Conservation (phyloP, 2,329 filamentous ascomycete genomes). For the Didymella pomorum region DNA sequence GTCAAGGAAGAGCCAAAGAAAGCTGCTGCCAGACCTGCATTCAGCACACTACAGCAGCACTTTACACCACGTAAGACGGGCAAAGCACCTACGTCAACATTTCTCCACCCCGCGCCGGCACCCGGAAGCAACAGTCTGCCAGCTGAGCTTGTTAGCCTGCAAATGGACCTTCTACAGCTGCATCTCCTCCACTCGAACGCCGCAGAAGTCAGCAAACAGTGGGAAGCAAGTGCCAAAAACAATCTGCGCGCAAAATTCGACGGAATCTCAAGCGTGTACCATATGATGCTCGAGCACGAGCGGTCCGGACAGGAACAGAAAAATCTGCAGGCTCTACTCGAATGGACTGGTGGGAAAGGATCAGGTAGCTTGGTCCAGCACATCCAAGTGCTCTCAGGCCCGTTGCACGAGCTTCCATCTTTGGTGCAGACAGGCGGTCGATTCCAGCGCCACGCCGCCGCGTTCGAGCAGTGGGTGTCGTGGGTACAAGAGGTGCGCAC, state of each 20-base stretch:
- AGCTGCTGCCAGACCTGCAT: constrained; percentile 39
- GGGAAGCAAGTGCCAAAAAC: constrained; percentile 46
- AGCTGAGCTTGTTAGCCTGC: constrained; percentile 43
- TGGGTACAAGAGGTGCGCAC: constrained; percentile 42
- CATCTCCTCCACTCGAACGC: constrained; percentile 46
- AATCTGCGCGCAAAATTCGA: constrained; percentile 45
- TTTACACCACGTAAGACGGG: constrained; percentile 49
- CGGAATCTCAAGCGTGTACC: constrained; percentile 47
- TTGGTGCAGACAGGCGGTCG: constrained; percentile 46
- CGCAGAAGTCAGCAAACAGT: constrained; percentile 33
- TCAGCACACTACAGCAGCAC: constrained; percentile 52
- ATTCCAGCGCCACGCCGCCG: constrained; percentile 37
- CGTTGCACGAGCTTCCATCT: constrained; percentile 48
- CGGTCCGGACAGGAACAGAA: constrained; percentile 47
- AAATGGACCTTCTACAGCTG: constrained; percentile 51
- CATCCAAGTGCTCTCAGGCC: constrained; percentile 47
- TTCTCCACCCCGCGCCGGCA: constrained; percentile 43
- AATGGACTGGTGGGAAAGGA: constrained; percentile 43
- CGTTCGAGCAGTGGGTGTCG: constrained; percentile 46
- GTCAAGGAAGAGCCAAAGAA: constrained; percentile 37
- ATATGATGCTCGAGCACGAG: constrained; percentile 48
- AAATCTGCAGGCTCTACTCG: constrained; percentile 47
- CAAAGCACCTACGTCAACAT: constrained; percentile 48
- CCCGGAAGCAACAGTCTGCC: constrained; percentile 32
- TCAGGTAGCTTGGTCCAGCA: constrained; percentile 44